Base-by-base conservation (phyloP, 176 grass and related monocot species). In the Juncus inflexus region DNA sequence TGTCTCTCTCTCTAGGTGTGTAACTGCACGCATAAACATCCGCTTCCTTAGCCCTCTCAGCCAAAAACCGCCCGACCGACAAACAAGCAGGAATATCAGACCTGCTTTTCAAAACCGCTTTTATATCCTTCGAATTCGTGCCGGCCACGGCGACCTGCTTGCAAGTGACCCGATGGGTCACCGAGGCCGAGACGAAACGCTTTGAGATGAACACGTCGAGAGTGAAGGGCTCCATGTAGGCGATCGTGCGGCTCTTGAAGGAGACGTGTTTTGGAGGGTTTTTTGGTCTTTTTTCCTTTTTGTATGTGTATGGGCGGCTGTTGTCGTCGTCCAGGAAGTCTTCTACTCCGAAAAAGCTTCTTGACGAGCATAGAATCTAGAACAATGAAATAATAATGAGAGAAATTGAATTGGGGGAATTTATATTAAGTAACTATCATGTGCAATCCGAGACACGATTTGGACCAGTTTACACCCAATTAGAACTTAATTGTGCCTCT, bases 271-370 rank as follows among this genome's bases (percentile, higher is more conserved):
- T 96, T 45, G 90, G 84, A 2, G 82, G 87, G 55, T 86, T 96
- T 58, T 96, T 96, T 2, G 87, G 85, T 72, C 77, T 87, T 65
- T 90, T 96, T 61, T 96, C 87, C 41, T 96, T 96, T 77, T 88
- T 87, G 81, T 96, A 96, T 35, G 91, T 96, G 74, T 90, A 96
- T 40, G 91, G 91, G 15, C 77, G 60, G 45, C 87, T 96, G 76
- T 86, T 96, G 73, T 96, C 84, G 51, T 96, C 87, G 3, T 91
- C 87, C 62, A 96, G 42, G 7, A 91, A 91, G 62, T 96, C 84
- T 66, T 96, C 91, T 35, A 96, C 87, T 3, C 91, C 91, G 10
- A 96, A 90, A 79, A 96, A 90, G 64, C 91, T 96, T 76, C 91
- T 83, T 28, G 19, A 28, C 8, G 87, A 84, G 12, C 77, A 70